Conservation (phyloP, 2,329 filamentous ascomycete species). For the Colletotrichum siamense region DNA sequence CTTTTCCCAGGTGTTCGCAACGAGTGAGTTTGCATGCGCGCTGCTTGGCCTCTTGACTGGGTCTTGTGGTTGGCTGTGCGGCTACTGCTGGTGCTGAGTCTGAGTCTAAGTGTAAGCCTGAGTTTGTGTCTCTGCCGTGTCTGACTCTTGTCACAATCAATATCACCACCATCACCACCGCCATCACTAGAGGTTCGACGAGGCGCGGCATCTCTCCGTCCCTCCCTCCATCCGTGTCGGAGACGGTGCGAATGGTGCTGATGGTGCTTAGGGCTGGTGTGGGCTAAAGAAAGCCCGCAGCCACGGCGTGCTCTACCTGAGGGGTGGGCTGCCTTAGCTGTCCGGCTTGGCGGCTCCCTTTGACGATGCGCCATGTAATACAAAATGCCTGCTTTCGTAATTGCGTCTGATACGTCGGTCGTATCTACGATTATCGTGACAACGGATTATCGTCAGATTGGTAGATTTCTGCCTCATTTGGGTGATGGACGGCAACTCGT, state of each 20-base stretch:
- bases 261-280: neutral
- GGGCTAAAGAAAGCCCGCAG: neutral
- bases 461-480: neutral
- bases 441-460: neutral
- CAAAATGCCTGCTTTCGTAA: neutral
- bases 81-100: slow-evolving; percentile 2
- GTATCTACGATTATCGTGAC: neutral
- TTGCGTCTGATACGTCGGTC: neutral
- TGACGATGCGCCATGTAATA: neutral
- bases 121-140: neutral
- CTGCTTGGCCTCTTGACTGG: neutral
- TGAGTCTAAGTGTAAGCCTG: neutral
- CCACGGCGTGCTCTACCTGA: neutral
- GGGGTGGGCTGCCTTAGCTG: neutral
- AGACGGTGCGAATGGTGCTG: neutral
- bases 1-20: neutral
- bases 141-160: neutral
- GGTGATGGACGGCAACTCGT: neutral
- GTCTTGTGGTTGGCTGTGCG: neutral
- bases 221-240: neutral
- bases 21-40: neutral
- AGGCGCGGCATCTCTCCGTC: neutral
- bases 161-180: neutral
- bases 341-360: neutral
- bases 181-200: neutral